These are phyloP conservation scores for Harringtonia aguacate DNA, from an alignment of 2,329 filamentous ascomycete genomes.

Conservation along the genomic window DNA sequence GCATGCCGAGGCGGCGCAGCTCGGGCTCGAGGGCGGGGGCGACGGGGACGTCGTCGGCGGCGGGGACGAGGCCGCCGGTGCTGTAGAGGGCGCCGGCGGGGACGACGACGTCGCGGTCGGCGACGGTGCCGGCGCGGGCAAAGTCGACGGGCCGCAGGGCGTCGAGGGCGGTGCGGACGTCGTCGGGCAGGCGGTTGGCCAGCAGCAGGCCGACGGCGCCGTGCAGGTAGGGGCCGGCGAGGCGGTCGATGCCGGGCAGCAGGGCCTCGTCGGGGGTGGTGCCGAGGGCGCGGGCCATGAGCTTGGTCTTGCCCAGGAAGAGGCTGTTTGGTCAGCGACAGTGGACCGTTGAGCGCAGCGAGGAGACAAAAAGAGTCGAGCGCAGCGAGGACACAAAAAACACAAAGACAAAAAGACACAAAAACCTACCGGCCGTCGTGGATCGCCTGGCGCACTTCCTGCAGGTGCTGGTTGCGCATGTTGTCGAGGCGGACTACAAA, in stretches of 20 bases:
- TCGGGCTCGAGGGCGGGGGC: constrained; percentile 86
- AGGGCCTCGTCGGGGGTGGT: constrained; percentile 66
- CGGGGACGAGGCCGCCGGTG: constrained; percentile 66
- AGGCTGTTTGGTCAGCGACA: constrained; percentile 53
- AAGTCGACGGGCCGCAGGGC: constrained; percentile 71
- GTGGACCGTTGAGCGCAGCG: not conserved
- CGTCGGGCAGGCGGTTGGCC: constrained; percentile 60
- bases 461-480: constrained; percentile 95
- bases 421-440: constrained; percentile 63
- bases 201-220: constrained; percentile 81
- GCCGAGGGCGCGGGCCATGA: constrained; percentile 93
- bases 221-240: constrained; percentile 53
- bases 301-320: constrained; percentile 99
- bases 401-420: not conserved
- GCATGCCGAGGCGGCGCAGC: constrained; percentile 79
- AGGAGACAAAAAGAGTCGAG: not conserved
- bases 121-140: constrained; percentile 72
- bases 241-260: constrained; percentile 63
- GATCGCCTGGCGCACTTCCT: constrained; percentile 78
- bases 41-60: constrained; percentile 74
- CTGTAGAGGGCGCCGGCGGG: constrained; percentile 76
- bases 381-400: constrained; percentile 1
- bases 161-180: constrained; percentile 61
- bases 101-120: constrained; percentile 66
- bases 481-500: constrained; percentile 93